Evolutionary conservation across 2,329 filamentous ascomycete species (phyloP), one percentile per base, ranked within the genome.

Genomic region (Reticulascus tulasneorum): DNA sequence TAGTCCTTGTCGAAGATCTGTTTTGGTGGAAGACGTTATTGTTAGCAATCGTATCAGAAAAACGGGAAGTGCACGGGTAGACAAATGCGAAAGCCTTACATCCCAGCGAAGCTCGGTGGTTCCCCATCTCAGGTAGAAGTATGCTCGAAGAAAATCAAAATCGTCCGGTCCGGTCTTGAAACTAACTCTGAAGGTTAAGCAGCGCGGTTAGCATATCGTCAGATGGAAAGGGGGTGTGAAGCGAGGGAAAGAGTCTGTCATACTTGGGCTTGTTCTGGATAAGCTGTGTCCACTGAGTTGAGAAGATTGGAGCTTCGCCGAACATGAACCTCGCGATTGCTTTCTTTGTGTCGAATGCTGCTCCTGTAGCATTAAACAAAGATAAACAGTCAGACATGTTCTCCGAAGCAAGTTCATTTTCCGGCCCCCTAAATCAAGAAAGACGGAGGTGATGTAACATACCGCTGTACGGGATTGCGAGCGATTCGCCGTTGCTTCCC

Each of bases 1-100:
- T 61, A 70, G 15, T 51, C 47, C 3, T 39, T 45, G 4, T 62
- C 55, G 37, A 65, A 69, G 19, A 70, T 64, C 33, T 40, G 7
- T n/a, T n/a, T n/a, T n/a, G n/a, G 2, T 38, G 2, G 12, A 16
- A 5, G 1, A 33, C 35, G 7, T 17, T n/a, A n/a, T n/a, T n/a
- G n/a, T n/a, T n/a, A n/a, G n/a, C n/a, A n/a, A n/a, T n/a, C n/a
- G n/a, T n/a, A n/a, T n/a, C n/a, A n/a, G n/a, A 37, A 28, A 13
- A n/a, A n/a, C n/a, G n/a, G n/a, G 7, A 20, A 7, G 5, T 30
- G 7, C 11, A 4, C n/a, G 17, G 1, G 7, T 19, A 6, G 1
- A n/a, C n/a, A n/a, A 10, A 1, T 2, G 15, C 13, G 1, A n/a
- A n/a, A 3, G 13, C 18, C 17, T 21, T 32, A 32, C 29, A 33